Percentiles rank a stretch among this genome's conserved stretches.
phyloP scores from a whole-genome alignment of 2,329 filamentous ascomycete species.

The Cadophora sp. region DNA sequence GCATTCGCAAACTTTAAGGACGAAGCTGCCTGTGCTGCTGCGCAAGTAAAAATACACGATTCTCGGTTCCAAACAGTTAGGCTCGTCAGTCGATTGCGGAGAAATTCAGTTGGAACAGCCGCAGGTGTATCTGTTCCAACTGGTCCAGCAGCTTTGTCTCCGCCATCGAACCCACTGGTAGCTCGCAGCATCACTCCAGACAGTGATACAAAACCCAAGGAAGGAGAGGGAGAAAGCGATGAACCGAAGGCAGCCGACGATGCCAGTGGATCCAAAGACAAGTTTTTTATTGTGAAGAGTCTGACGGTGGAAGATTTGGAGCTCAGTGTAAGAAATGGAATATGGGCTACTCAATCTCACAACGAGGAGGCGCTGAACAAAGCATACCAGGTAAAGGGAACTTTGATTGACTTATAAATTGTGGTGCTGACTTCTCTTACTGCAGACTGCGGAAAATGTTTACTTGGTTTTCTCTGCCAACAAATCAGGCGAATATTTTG shows the following conservation, averaged over 20 bases:
- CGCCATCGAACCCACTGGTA: slow-evolving; percentile 34
- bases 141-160: slow-evolving; percentile 42
- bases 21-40: slow-evolving; percentile 75
- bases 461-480: slow-evolving; percentile 96
- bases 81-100: slow-evolving; percentile 82
- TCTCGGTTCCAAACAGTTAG: slow-evolving; percentile 86
- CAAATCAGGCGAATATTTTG: slow-evolving; percentile 96
- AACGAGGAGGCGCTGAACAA: slow-evolving; percentile 86
- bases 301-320: slow-evolving; percentile 90
- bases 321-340: slow-evolving; percentile 82
- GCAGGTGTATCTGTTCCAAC: slow-evolving; percentile 40
- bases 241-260: slow-evolving; percentile 21
- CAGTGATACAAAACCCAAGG: slow-evolving; percentile 45
- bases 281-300: slow-evolving; percentile 93
- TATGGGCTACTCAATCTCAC: slow-evolving; percentile 94
- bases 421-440: slow-evolving; percentile 22
- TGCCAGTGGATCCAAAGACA: slow-evolving; percentile 59
- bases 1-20: slow-evolving; percentile 95
- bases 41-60: slow-evolving; percentile 87
- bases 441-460: slow-evolving; percentile 78
- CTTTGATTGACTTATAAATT: background rate
- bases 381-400: slow-evolving; percentile 73
- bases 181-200: slow-evolving; percentile 40
- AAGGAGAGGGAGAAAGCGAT: slow-evolving; percentile 23
- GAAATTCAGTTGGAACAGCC: slow-evolving; percentile 53